Evolutionary conservation across 1,284 basidiomycete species (phyloP).

Genomic region (Fomitopsis betulina): DNA sequence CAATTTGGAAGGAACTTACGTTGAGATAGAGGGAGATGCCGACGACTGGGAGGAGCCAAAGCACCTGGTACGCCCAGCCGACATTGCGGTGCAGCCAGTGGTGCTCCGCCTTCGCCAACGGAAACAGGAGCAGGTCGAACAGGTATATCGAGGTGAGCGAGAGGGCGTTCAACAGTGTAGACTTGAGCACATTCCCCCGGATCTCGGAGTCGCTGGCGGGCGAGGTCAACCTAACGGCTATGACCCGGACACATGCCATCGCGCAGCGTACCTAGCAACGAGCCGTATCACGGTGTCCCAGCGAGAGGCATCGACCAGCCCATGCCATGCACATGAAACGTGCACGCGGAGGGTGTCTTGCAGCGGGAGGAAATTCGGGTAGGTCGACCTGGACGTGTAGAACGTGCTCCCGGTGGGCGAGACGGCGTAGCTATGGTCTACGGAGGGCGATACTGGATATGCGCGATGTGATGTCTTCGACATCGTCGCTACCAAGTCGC

Average conservation of each 20-base stretch:
- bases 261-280: conserved; percentile 37
- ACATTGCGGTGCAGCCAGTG: conserved; percentile 68
- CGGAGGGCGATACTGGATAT: background rate
- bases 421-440: background rate
- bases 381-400: conserved; percentile 33
- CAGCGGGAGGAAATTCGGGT: conserved; percentile 65
- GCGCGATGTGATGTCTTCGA: conserved; percentile 2
- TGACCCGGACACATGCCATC: background rate
- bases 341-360: conserved; percentile 57
- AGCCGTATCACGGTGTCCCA: conserved; percentile 62
- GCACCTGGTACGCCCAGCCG: conserved; percentile 66
- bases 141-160: conserved; percentile 67
- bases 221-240: background rate
- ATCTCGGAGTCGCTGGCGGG: conserved; percentile 63
- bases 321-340: conserved; percentile 48
- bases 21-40: conserved; percentile 72
- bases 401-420: conserved; percentile 3
- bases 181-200: conserved; percentile 68
- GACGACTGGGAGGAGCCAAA: conserved; percentile 75
- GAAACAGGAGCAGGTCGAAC: conserved; percentile 68
- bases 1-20: conserved; percentile 39
- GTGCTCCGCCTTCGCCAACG: conserved; percentile 57
- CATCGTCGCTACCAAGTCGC: conserved; percentile 2
- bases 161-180: conserved; percentile 62
- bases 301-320: conserved; percentile 67